Conservation (phyloP, 2,329 filamentous ascomycete species). For the Remersonia thermophila region DNA sequence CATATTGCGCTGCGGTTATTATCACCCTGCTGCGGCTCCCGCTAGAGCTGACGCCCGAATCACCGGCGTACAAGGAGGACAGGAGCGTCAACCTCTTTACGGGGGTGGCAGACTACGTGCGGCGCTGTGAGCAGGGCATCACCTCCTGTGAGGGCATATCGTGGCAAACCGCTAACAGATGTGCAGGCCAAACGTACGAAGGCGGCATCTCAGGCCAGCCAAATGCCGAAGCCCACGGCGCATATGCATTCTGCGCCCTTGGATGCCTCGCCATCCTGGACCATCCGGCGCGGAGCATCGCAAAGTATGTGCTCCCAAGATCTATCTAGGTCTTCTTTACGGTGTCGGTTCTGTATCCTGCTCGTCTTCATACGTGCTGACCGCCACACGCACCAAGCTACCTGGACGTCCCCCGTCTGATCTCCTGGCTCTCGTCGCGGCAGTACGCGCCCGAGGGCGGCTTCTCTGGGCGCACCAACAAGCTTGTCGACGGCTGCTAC, state of each 20-base stretch:
- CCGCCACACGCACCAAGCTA: too few species aligned
- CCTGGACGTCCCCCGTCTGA: constrained; percentile 63
- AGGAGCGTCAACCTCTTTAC: constrained; percentile 53
- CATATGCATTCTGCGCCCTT: constrained; percentile 89
- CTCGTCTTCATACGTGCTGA: too few species aligned
- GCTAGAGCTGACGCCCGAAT: constrained; percentile 60
- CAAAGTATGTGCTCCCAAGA: constrained; percentile 37
- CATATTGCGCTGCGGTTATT: constrained; percentile 80
- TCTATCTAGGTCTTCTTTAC: too few species aligned
- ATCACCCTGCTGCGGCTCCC: constrained; percentile 76
- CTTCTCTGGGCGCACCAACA: constrained; percentile 89
- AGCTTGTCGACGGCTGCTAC: constrained; percentile 95
- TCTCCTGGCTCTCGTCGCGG: constrained; percentile 79
- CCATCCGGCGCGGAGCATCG: constrained; percentile 60
- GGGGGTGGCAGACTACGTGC: constrained; percentile 67
- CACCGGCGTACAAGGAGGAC: constrained; percentile 52
- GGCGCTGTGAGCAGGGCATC: constrained; percentile 51
- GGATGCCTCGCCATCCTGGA: constrained; percentile 81
- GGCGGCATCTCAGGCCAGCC: constrained; percentile 83
- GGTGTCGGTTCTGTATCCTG: too few species aligned
- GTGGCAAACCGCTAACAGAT: too few species aligned
- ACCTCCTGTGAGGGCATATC: too few species aligned
- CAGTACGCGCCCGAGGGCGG: constrained; percentile 89
- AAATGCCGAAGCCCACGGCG: constrained; percentile 84
- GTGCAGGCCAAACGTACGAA: constrained; percentile 80